Evolutionary conservation across 176 grass and related monocot species (phyloP), one percentile per base, ranked within the genome.

Genomic region (Guadua angustifolia): DNA sequence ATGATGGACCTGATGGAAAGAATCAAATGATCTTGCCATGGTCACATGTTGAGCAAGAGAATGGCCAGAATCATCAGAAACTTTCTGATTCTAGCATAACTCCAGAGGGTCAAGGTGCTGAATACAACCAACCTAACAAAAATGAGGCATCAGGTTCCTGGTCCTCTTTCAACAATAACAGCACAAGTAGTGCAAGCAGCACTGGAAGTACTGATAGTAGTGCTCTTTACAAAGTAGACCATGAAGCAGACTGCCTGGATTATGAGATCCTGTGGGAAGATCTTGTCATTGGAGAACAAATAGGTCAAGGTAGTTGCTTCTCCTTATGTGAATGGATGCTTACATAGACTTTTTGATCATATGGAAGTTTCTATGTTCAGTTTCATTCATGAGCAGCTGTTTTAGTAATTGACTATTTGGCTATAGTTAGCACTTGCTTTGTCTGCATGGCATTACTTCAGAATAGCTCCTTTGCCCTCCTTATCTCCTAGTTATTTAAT

Each of bases 241-340:
- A 90, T 77, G 93, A 99, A 79, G 85, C 74, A 5, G 97, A 99
- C 81, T 94, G 97, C 86, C 89, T 99, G 71, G 97, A 99, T 86
- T 99, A 95, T 86, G 97, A 96, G 53, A 99, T 99, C 85, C 84
- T 96, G 62, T 99, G 97, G 97, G 97, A 96, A 87, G 97, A 99
- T 86, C 93, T 99, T 53, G 88, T 59, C 67, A 92, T 99, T 84
- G 91, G 93, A 60, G 93, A 96, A 86, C 93, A 99, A 77, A 89
- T 96, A 75, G 97, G 97, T 46, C 97, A 99, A 99, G 97, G 97
- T 99, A 90, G 43, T 58, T 32, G 69, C 65, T 83, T 81, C 83
- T 84, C 19, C n/a, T 83, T 86, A 86, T 74, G 11, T 73, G 29
- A 74, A 83, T 69, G 51, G 17, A 59, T 86, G 9, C 51, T 49